Evolutionary conservation across 2,329 filamentous ascomycete genomes (phyloP), one percentile per base, ranked within the genome.

Genomic region (Fusarium burgessii): DNA sequence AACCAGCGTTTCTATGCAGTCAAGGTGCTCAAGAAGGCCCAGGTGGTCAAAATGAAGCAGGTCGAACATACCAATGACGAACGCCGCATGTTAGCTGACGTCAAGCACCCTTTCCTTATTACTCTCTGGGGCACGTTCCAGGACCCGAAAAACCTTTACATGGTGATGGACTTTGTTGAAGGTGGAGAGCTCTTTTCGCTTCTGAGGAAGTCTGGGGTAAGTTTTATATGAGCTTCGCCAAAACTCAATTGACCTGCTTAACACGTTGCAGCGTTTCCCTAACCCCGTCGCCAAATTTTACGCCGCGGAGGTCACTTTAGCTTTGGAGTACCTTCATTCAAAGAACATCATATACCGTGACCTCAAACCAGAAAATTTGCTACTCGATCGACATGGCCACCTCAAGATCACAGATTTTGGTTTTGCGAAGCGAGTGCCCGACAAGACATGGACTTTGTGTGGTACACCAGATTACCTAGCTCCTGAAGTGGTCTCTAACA

Each of bases 151-250:
- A 98, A 98, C 80, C 85, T 99, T 38, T 99, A 99, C 88, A 99
- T 99, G 96, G 96, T 99, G 77, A 99, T 99, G 96, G 96, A 99
- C 82, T 99, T 99, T 84, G 95, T 99, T 58, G 96, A 99, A 83
- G 96, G 96, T 74, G 96, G 96, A 78, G 96, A 99, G 86, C 87
- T 99, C 58, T 99, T 99, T 81, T 98, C 95, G 74, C 83, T 99
- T 77, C 85, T 99, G 76, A 89, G 96, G 76, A 98, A 99, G 83
- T 98, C 95, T 86, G 91, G 95, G 88, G 89, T 89, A 87, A 83
- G 87, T 83, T 57, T 49, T 17, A 27, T 47, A 55, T 47, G 25
- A 32, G 42, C 10, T 29, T 29, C 45, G 17, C 29, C 25, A 25
- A 36, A 35, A 17, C 6, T 23, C 47, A 47, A 46, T 43, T 32